Base-by-base conservation (phyloP, 345 rosid species). In the Citrus cavaleriei region DNA sequence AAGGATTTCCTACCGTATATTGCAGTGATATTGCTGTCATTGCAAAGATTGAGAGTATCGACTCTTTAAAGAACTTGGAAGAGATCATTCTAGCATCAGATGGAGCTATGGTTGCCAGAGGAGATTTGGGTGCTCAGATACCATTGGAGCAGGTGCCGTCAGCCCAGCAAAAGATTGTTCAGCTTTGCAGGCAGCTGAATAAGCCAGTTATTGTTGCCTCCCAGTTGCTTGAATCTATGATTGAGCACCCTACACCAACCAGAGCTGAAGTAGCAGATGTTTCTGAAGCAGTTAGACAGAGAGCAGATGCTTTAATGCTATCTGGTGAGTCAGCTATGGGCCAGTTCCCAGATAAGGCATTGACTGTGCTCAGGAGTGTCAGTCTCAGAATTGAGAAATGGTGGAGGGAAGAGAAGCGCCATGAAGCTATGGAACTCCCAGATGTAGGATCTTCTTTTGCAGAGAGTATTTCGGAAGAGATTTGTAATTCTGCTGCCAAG, bases 291-390 rank as follows among this genome's bases (percentile, higher is more conserved):
- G 98, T 97, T 69, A 91, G 99, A 85, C 99, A 97, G 85, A 83
- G 98, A 81, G 89, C 99, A 28, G 99, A 97, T 86, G 99, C 97
- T 69, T 83, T 94, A 80, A 94, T 94, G 98, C 97, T 97, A 79
- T 97, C 99, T 79, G 98, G 98, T 64, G 99, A 97, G 87, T 97
- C 99, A 13, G 99, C 99, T 34, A 97, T 97, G 99, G 99, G 99
- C 65, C 99, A 94, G 81, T 97, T 66, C 89, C 98, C 99, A 2
- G 99, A 97, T 22, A 97, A 97, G 87, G 97, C 99, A 62, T 85
- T 97, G 77, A 73, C 98, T 5, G 98, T 97, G 85, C 91, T 94
- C 25, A 90, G 98, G 79, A 94, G 86, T 83, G 99, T 97, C 70
- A 97, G 98, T 81, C 70, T 94, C 72, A 93, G 98, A 82, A 97